These are phyloP conservation scores for Gyromitra esculenta DNA, from an alignment of 2,329 filamentous ascomycete genomes.

Conservation along the genomic window DNA sequence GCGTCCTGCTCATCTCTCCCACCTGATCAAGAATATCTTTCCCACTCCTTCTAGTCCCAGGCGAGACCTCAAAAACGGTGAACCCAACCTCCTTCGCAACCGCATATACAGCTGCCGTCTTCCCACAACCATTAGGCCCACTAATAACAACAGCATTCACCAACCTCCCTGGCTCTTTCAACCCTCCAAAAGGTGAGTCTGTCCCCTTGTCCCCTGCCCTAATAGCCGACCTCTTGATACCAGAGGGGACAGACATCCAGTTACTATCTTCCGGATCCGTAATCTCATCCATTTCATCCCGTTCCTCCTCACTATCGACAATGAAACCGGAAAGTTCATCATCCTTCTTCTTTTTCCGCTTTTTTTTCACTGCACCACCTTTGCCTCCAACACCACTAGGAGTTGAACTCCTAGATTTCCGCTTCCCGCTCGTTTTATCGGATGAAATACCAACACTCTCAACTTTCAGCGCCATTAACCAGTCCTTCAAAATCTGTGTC, in stretches of 20 bases:
- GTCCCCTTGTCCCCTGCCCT: conserved; percentile 61
- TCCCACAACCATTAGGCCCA: conserved; percentile 88
- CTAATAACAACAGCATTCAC: conserved; percentile 77
- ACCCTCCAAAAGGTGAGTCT: conserved; percentile 28
- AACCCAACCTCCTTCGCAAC: conserved; percentile 91
- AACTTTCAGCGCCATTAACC: conserved; percentile 80
- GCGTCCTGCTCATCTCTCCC: conserved; percentile 96
- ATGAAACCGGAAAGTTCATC: conserved; percentile 83
- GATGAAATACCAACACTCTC: conserved; percentile 75
- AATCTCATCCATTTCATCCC: conserved; percentile 74
- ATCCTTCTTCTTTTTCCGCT: conserved; percentile 71
- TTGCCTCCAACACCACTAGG: conserved; percentile 51
- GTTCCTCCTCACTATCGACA: conserved; percentile 79
- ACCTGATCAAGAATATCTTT: conserved; percentile 91
- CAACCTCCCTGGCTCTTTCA: conserved; percentile 46
- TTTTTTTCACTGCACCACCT: conserved; percentile 60
- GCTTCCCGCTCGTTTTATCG: conserved; percentile 58
- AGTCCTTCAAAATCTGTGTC: conserved; percentile 76
- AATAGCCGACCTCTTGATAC: conserved; percentile 64
- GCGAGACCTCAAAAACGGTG: conserved; percentile 93
- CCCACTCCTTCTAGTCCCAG: conserved; percentile 82
- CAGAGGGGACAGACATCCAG: conserved; percentile 62
- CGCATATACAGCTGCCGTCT: conserved; percentile 91
- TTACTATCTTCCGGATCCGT: conserved; percentile 69
- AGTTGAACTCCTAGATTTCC: conserved; percentile 55